Base-by-base conservation (phyloP, 768 basidiomycete species). In the Gelatoporia subvermispora region DNA sequence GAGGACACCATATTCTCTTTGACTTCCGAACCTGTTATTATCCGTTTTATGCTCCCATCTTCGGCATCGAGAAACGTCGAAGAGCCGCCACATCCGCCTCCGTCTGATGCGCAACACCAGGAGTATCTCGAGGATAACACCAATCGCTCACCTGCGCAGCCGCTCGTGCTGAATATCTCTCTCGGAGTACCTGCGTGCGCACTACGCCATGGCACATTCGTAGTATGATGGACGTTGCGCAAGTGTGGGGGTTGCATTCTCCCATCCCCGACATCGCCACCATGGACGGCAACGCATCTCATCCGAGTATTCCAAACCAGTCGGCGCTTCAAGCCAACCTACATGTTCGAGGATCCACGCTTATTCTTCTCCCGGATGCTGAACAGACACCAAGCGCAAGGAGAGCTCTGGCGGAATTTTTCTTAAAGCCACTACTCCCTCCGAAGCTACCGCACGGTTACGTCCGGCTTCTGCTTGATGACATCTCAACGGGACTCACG, bases 1-100 rank as follows among this genome's bases (percentile, higher is more conserved):
- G 77, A 76, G 25, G 75, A 81, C 42, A 65, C 66, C 8, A 53
- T 92, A 8, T 47, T 88, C 13, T 84, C 82, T 5, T 74, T 89
- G 45, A 81, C 84, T 16, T 61, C 73, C 13, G 77, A 83, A 24
- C 80, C 88, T 17, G 71, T 91, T 42, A 61, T 76, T 2, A 51
- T 89, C 40, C 70, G 71, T 38, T 62, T 91, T 17, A 84, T 79
- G 0, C 76, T 79, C 38, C 51, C 47, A 34, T 54, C 43, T 50
- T 55, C 28, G 50, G 48, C 34, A 37, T 16, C 34, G 1, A 20
- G 28, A 13, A 31, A 7, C 28, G 28, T 7, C 13, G 5, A 5
- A 13, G 28, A 31, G 7, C 28, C 13, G 7, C 11, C 20, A 40
- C 2, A 39, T 21, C 41, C 35, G 8, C 2, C 34, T 7, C 45